These are phyloP conservation scores for Fragilaria crotonensis DNA, from an alignment of 108 stramenopile species.

Conservation along the genomic window DNA sequence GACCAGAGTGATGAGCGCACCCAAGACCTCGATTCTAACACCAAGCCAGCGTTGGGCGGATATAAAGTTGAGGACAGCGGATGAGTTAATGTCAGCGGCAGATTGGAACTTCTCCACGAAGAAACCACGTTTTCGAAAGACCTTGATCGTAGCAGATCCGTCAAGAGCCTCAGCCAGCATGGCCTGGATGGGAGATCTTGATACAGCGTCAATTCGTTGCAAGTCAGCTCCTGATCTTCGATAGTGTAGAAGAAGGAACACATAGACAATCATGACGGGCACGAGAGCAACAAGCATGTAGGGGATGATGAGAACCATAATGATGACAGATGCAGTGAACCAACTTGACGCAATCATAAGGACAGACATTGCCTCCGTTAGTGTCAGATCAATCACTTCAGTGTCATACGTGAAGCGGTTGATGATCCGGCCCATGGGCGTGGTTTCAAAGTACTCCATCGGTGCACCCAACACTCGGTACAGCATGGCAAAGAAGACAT, in stretches of 20 bases:
- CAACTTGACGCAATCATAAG: constrained; percentile 59
- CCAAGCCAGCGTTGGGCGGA: constrained; percentile 84
- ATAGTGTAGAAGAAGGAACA: constrained; percentile 57
- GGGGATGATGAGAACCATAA: constrained; percentile 64
- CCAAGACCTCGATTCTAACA: constrained; percentile 73
- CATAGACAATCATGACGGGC: constrained; percentile 46
- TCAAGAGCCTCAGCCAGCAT: constrained; percentile 76
- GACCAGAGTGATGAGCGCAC: constrained; percentile 54
- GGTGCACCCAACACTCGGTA: constrained; percentile 34
- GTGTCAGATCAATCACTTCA: constrained; percentile 68
- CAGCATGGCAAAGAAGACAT: constrained; percentile 19
- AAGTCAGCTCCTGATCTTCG: constrained; percentile 71
- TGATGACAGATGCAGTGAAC: constrained; percentile 49
- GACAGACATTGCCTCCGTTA: constrained; percentile 67
- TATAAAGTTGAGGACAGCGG: constrained; percentile 70
- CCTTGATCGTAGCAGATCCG: constrained; percentile 67
- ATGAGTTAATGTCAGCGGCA: constrained; percentile 43
- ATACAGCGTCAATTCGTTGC: constrained; percentile 75
- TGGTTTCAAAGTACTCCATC: constrained; percentile 91
- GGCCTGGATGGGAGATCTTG: constrained; percentile 68
- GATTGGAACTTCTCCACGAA: constrained; percentile 48
- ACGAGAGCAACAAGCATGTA: constrained; percentile 55
- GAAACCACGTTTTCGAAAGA: constrained; percentile 45
- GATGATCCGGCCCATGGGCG: constrained; percentile 87
- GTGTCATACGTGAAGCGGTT: constrained; percentile 93